Conservation (phyloP, 768 basidiomycete species). For the Daedaleopsis sinensis region DNA sequence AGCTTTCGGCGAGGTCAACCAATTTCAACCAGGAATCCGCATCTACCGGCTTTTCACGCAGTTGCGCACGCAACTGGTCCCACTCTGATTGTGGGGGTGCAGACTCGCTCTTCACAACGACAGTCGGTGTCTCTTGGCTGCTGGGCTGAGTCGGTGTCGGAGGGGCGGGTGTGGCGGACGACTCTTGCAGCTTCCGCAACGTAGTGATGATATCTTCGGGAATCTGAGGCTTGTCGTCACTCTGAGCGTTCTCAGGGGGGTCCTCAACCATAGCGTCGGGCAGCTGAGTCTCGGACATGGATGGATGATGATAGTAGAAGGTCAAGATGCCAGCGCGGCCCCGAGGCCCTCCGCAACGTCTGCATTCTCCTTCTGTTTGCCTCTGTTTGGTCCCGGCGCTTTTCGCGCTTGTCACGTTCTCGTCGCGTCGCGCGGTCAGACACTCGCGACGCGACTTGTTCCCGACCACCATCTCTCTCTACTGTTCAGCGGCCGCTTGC, state of each 20-base stretch:
- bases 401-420: not conserved
- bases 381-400: constrained; percentile 1
- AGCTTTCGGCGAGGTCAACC: constrained; percentile 74
- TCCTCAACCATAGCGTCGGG: constrained; percentile 1
- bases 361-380: constrained; percentile 4
- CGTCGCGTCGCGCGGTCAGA: not conserved
- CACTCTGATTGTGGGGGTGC: constrained; percentile 56
- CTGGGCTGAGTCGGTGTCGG: constrained; percentile 27
- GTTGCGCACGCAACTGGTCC: constrained; percentile 61
- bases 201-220: constrained; percentile 41
- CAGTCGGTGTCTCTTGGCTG: constrained; percentile 10
- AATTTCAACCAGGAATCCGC: constrained; percentile 80
- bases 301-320: constrained; percentile 5
- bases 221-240: constrained; percentile 35
- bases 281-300: constrained; percentile 16
- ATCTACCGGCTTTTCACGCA: constrained; percentile 71
- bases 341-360: too few species aligned
- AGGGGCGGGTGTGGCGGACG: constrained; percentile 17
- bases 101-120: constrained; percentile 13
- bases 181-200: constrained; percentile 37
- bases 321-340: not conserved
- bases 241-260: not conserved
- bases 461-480: not conserved
- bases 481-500: not conserved
- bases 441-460: not conserved